Evolutionary conservation across 2,329 filamentous ascomycete genomes (phyloP).

Genomic region (Polytolypa hystricis): DNA sequence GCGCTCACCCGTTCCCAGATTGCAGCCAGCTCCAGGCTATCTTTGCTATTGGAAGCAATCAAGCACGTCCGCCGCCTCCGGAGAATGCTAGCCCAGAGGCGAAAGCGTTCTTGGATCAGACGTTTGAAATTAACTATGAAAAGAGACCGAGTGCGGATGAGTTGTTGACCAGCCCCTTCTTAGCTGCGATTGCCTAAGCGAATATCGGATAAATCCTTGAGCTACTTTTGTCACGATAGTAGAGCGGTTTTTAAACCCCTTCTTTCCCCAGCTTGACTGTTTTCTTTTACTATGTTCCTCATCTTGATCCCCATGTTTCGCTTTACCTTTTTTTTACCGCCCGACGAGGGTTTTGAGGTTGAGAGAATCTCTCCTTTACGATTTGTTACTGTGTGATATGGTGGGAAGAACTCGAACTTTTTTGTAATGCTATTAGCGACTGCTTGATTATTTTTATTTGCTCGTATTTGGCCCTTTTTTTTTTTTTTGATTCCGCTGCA

Average conservation of each 20-base stretch:
- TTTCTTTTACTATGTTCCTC: neutral
- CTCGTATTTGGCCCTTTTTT: too few species aligned
- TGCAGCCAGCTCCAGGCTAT: constrained; percentile 96
- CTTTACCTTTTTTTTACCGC: too few species aligned
- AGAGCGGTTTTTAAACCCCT: neutral
- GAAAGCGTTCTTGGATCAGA: constrained; percentile 69
- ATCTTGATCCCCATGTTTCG: neutral
- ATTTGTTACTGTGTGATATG: too few species aligned
- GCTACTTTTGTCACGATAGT: too few species aligned
- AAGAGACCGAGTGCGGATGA: constrained; percentile 86
- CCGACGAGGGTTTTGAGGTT: too few species aligned
- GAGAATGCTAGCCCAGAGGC: constrained; percentile 78
- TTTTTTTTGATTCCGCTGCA: too few species aligned
- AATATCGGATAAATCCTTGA: too few species aligned
- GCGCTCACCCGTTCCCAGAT: constrained; percentile 89
- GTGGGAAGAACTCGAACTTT: too few species aligned
- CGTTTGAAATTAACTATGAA: constrained; percentile 93
- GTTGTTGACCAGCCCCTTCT: constrained; percentile 70
- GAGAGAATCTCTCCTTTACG: too few species aligned
- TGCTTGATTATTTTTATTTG: too few species aligned
- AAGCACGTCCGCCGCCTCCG: constrained; percentile 78
- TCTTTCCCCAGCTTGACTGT: neutral
- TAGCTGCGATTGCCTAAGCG: constrained; percentile 39
- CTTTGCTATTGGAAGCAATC: constrained; percentile 90
- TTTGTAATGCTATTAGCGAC: too few species aligned